phyloP scores from a whole-genome alignment of 1,284 basidiomycete genomes.

The Moesziomyces antarcticus region DNA sequence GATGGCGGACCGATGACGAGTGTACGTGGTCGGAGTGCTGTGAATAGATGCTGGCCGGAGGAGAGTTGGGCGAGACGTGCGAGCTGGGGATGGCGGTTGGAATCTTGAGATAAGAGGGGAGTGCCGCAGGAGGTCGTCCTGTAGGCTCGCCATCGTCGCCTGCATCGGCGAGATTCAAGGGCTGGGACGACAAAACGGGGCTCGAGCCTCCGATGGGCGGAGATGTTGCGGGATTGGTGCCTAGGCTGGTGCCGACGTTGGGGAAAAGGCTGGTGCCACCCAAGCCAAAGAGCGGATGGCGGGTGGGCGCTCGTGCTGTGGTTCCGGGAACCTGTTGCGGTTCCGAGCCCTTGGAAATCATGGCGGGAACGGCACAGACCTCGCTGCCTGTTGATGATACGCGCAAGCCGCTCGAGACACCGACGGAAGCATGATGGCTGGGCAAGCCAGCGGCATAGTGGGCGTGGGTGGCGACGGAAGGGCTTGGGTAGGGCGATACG shows the following conservation, averaged over 20 bases:
- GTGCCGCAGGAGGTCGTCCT: conserved; percentile 29
- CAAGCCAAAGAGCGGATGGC: conserved; percentile 40
- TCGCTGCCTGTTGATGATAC: conserved; percentile 22
- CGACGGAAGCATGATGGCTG: conserved; percentile 36
- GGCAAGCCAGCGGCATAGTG: conserved; percentile 48
- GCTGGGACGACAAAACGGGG: conserved; percentile 40
- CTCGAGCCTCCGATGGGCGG: conserved; percentile 37
- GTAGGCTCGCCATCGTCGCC: conserved; percentile 14
- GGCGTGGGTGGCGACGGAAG: conserved; percentile 49
- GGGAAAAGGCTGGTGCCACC: conserved; percentile 38
- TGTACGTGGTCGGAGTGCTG: conserved; percentile 30
- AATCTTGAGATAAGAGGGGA: conserved; percentile 67
- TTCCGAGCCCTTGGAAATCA: conserved; percentile 22
- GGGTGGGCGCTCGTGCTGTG: conserved; percentile 23
- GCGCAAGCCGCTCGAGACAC: conserved; percentile 36
- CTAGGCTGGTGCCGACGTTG: conserved; percentile 36
- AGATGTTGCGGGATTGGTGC: conserved; percentile 36
- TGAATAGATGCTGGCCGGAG: conserved; percentile 32
- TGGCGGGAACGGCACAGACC: conserved; percentile 6
- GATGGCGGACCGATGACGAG: conserved; percentile 9
- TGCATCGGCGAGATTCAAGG: conserved; percentile 17
- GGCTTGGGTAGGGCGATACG: conserved; percentile 48
- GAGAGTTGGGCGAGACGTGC: conserved; percentile 41
- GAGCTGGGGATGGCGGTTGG: conserved; percentile 64
- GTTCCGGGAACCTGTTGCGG: conserved; percentile 34